Percentiles rank a stretch among this genome's conserved stretches.
Conservation (phyloP, 2,329 filamentous ascomycete species). For the Colletotrichum lini region DNA sequence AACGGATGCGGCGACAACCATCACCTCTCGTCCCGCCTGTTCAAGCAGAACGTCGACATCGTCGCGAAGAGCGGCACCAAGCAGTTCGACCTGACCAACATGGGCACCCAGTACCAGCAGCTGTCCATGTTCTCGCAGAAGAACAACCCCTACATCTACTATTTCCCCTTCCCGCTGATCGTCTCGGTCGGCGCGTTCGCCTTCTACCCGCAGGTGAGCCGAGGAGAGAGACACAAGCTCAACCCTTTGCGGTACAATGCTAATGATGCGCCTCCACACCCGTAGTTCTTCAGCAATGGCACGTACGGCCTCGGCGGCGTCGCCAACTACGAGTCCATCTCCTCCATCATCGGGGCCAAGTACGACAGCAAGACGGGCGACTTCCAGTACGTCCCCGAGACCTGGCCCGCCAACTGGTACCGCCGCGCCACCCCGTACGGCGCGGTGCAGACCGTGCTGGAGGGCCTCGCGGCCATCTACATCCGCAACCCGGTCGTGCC, state of each 20-base stretch:
- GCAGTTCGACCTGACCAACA: slow-evolving; percentile 34
- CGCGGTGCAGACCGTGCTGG: slow-evolving; percentile 18
- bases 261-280: too few species aligned
- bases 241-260: too few species aligned
- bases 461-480: slow-evolving; percentile 23
- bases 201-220: slow-evolving; percentile 34
- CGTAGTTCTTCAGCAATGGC: slow-evolving; percentile 23
- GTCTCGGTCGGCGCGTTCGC: slow-evolving; percentile 28
- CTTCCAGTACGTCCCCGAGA: slow-evolving; percentile 38
- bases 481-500: slow-evolving; percentile 26
- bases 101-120: slow-evolving; percentile 34
- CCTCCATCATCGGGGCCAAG: slow-evolving; percentile 32
- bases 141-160: slow-evolving; percentile 38
- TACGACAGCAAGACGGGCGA: slow-evolving; percentile 30
- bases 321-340: slow-evolving; percentile 38
- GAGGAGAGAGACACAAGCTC: not conserved
- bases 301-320: slow-evolving; percentile 26
- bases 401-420: slow-evolving; percentile 38
- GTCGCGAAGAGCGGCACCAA: slow-evolving; percentile 26
- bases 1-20: slow-evolving; percentile 36
- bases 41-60: slow-evolving; percentile 38
- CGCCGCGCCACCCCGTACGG: slow-evolving; percentile 35
- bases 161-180: slow-evolving; percentile 34
- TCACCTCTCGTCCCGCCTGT: slow-evolving; percentile 32
- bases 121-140: slow-evolving; percentile 32